Base-by-base conservation (phyloP, 202 grass and related monocot genomes). In the Bolboschoenoplectus hybrid region DNA sequence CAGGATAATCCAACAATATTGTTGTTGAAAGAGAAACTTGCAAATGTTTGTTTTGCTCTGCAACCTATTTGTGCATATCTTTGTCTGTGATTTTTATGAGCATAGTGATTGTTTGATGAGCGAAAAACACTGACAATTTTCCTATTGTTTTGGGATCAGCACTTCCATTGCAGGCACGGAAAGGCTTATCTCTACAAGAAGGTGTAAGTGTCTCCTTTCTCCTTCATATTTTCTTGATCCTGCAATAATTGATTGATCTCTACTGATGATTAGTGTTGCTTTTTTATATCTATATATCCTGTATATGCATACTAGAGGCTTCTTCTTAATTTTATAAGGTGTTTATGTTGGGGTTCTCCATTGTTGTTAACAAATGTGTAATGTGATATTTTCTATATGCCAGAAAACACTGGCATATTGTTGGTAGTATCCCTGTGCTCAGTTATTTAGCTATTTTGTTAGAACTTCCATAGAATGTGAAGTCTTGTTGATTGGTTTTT, bases 111-210 rank as follows among this genome's bases (percentile, higher is more conserved):
- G 14, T 4, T 73, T 85, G 44, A 57, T 81, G 40, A 32, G 14
- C 17, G 57, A 85, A 79, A 78, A n/a, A 61, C 43, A 10, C 12
- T 87, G 14, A 70, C 67, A 62, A 43, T 46, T 60, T 63, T 71
- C 46, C 80, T 63, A 47, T 80, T 73, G 78, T 11, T 1, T 61
- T 80, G 85, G 12, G 40, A 67, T 71, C 95, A 95, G 95, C 1
- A 83, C 66, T 97, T 97, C 89, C 93, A 95, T 62, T 82, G 83
- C 91, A 94, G 82, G 89, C 85, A 97, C 84, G 95, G 95, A 51
- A 97, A 92, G 83, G 95, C 95, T 67, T 95, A 97, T 78, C 95
- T 97, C 89, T 95, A 91, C 95, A 79, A 92, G 63, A 88, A 93
- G 83, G 89, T 95, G 95, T 97, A 93, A 95, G 95, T 89, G 85